Conservation (phyloP, 805 yeast genomes). For the Myxozyma neotropica region DNA sequence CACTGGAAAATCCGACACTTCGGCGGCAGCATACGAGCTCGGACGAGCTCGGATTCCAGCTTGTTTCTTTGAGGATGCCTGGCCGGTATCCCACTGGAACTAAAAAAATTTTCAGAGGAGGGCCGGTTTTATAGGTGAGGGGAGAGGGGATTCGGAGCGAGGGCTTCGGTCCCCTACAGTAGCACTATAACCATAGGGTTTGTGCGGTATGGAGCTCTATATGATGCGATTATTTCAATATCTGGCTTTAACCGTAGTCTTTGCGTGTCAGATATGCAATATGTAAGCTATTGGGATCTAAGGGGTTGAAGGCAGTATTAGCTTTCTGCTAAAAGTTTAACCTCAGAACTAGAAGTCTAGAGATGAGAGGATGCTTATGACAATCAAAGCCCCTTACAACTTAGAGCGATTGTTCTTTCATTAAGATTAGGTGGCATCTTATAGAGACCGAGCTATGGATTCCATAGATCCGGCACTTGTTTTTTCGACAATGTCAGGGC, state of each 20-base stretch:
- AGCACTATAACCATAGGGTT: background rate
- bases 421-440: too few species aligned
- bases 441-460: conserved; percentile 20
- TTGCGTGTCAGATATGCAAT: background rate
- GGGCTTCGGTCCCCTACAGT: background rate
- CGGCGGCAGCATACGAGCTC: background rate
- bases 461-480: conserved; percentile 20
- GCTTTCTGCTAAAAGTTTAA: background rate
- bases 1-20: conserved; percentile 13
- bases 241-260: background rate
- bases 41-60: background rate
- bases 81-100: background rate
- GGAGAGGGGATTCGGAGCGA: background rate
- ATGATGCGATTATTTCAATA: background rate
- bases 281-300: background rate
- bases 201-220: background rate
- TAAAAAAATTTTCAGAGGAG: background rate
- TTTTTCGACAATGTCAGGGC: conserved; percentile 16
- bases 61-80: background rate
- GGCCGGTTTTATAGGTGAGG: conserved; percentile 2
- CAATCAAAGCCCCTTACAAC: background rate
- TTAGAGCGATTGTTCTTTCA: too few species aligned
- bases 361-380: background rate
- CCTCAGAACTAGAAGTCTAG: background rate
- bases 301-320: background rate